Evolutionary conservation across 1,284 basidiomycete species (phyloP), one percentile per base, ranked within the genome.

Genomic region (Neolentinus lepideus): DNA sequence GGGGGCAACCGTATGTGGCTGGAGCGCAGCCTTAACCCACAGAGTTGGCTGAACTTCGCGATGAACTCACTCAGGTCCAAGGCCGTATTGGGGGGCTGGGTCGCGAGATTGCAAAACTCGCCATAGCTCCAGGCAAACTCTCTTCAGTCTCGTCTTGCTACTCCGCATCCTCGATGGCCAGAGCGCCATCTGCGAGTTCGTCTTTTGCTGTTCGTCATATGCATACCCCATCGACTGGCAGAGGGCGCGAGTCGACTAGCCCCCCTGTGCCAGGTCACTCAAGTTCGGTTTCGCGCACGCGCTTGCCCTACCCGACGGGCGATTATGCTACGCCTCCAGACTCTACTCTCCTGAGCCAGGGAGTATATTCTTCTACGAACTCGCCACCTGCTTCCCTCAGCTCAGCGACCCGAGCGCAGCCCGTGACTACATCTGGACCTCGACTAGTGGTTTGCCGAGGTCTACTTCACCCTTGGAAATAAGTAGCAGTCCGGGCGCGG

Each of bases 271-370:
- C 66, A 19, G n/a, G 78, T 0, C 72, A 75, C 1, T 70, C 73
- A 2, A n/a, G 64, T 62, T 9, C 61, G 65, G 9, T 55, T 58
- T 66, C 67, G 1, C 69, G 85, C 1, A 86, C 81, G 22, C 79
- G 85, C 43, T 71, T 90, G 14, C 88, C 88, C 29, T 91, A 91
- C 61, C 89, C 88, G 12, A 84, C 84, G 2, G 89, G 88, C 2
- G 89, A 91, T 62, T 91, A 91, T 61, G 76, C 87, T 2, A 81
- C 81, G 10, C 85, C 85, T 0, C 72, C 76, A 0, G 73, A 73
- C 59, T 60, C 75, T 33, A 58, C 65, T 16, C 11, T 67, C 1
- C 58, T 69, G 3, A 58, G 59, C 26, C 71, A 76, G 43, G 71
- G 76, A 38, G 65, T 76, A 0, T 78, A 84, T 60, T 85, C 85